Conservation (phyloP, 2,329 filamentous ascomycete species). For the Epichloe uncinata region DNA sequence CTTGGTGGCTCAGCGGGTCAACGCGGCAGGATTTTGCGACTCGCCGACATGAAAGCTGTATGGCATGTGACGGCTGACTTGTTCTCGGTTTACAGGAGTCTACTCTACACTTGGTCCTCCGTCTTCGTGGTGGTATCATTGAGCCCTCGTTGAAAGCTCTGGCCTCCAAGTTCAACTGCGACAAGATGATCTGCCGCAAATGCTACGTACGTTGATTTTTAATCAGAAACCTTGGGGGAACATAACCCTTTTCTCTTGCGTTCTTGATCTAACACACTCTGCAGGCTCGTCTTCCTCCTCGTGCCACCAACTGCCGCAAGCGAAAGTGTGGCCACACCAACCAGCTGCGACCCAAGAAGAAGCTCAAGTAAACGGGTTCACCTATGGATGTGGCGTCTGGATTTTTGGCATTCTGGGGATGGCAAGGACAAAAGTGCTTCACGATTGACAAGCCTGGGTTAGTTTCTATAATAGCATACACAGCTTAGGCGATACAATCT, state of each 20-base stretch:
- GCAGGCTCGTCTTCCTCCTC: constrained; percentile 75
- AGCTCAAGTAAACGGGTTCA: constrained; percentile 61
- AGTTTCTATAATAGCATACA: constrained; percentile 29
- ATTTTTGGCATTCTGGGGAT: constrained; percentile 26
- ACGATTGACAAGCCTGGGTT: constrained; percentile 23
- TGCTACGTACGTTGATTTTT: constrained; percentile 70
- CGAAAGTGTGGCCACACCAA: constrained; percentile 99
- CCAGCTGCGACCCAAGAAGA: constrained; percentile 99
- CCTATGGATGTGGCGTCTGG: constrained; percentile 32
- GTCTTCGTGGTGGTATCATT: constrained; percentile 98
- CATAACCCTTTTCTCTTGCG: not conserved
- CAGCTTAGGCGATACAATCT: constrained; percentile 25
- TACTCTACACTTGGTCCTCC: constrained; percentile 94
- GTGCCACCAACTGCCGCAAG: constrained; percentile 99
- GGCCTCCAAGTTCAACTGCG: constrained; percentile 99
- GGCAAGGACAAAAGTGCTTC: constrained; percentile 22
- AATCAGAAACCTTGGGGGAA: not conserved
- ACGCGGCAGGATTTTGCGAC: not conserved
- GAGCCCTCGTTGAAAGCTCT: constrained; percentile 98
- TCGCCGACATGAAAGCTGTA: not conserved
- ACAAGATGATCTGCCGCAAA: constrained; percentile 99
- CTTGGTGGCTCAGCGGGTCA: not conserved
- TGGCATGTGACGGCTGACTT: not conserved
- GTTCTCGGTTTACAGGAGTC: constrained; percentile 54
- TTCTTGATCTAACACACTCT: constrained; percentile 6